phyloP scores from a whole-genome alignment of 2,329 filamentous ascomycete species.

The Ophiostoma piceae region DNA sequence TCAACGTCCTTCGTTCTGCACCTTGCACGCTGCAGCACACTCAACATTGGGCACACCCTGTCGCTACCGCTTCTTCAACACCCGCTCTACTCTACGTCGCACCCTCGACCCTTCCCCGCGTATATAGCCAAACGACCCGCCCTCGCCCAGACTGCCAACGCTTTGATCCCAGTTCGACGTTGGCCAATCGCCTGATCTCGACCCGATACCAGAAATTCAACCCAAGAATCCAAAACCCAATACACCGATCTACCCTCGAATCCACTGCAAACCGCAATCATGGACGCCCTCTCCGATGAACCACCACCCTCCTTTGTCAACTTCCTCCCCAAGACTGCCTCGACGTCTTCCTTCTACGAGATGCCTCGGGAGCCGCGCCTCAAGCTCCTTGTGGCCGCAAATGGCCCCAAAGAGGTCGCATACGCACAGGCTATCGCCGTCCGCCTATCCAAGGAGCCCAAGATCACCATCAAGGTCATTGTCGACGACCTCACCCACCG shows the following conservation, averaged over 20 bases:
- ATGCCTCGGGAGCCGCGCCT: constrained; percentile 39
- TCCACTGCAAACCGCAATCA: constrained; percentile 6
- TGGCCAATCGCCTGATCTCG: constrained; percentile 14
- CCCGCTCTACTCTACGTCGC: neutral
- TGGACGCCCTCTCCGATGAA: constrained; percentile 26
- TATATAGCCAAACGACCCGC: constrained; percentile 9
- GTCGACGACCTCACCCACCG: constrained; percentile 61
- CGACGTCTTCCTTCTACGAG: constrained; percentile 27
- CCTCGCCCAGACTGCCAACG: constrained; percentile 10
- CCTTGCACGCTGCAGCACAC: neutral
- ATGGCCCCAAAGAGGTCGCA: constrained; percentile 59
- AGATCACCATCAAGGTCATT: constrained; percentile 57
- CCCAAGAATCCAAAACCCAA: too few species aligned
- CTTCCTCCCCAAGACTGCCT: constrained; percentile 27
- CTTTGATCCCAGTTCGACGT: constrained; percentile 9
- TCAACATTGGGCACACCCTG: neutral
- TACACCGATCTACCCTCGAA: neutral
- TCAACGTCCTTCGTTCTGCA: neutral
- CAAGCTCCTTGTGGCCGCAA: constrained; percentile 60
- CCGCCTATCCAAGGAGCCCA: constrained; percentile 59
- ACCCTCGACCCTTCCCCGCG: neutral
- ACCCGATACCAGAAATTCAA: neutral
- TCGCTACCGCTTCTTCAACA: neutral
- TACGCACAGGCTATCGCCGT: constrained; percentile 62
- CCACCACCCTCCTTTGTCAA: constrained; percentile 26